A percentile compares a stretch with the other conserved stretches of the same genome.
Conservation (phyloP, 148 eudicot genomes). For the Spergularia marina region DNA sequence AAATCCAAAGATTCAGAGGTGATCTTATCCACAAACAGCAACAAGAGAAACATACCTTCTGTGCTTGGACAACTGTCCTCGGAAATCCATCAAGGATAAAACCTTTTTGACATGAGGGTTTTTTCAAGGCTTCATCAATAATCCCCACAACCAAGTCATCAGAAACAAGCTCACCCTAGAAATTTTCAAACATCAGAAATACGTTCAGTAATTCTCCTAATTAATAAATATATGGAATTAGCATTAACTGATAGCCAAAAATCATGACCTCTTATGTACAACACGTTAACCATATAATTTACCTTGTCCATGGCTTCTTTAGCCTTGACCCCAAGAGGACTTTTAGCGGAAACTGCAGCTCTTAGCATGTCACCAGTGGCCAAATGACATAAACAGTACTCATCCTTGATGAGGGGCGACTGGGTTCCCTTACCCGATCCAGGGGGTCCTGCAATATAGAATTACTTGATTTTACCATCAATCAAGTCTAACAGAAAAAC, state of each 20-base stretch:
- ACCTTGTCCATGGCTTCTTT: conserved; percentile 98
- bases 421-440: conserved; percentile 99
- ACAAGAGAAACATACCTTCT: conserved; percentile 46
- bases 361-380: conserved; percentile 98
- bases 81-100: conserved; percentile 98
- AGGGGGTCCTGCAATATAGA: conserved; percentile 70
- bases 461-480: not conserved
- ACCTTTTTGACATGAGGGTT: conserved; percentile 90
- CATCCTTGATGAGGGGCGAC: conserved; percentile 94
- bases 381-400: conserved; percentile 91
- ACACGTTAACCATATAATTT: conserved; percentile 3
- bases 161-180: conserved; percentile 79
- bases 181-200: conserved; percentile 6
- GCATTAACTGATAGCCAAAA: not conserved
- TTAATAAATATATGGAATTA: not conserved
- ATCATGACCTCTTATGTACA: not conserved
- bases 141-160: conserved; percentile 92
- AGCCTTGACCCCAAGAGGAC: conserved; percentile 85
- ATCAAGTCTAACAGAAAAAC: not conserved
- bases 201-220: too few species aligned
- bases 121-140: conserved; percentile 86
- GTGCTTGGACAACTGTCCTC: conserved; percentile 84
- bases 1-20: not conserved
- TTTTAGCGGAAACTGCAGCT: conserved; percentile 94
- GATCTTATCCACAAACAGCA: not conserved